Evolutionary conservation across 306 rosid genomes (phyloP), one percentile per base, ranked within the genome.

Genomic region (Bauhinia variegata): DNA sequence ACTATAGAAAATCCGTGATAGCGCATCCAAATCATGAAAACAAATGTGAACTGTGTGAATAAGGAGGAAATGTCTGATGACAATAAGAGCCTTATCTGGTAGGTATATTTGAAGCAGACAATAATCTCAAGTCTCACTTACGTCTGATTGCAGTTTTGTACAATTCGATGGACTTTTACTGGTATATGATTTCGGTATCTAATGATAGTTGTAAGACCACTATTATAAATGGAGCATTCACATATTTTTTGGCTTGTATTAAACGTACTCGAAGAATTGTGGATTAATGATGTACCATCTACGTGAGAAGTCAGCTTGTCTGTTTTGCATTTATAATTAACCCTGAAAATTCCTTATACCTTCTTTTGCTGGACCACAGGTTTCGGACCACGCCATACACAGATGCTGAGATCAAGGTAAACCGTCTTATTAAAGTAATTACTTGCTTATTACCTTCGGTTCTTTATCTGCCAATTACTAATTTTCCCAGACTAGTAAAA

Each of bases 341-440:
- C 32, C 18, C 42, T 39, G 50, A 51, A 67, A 54, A 54, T 64
- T 54, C 11, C 3, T 46, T 32, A 44, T 4, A 12, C 44, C 59
- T 58, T 68, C 68, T 56, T 75, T 72, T 56, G 11, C 15, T 71
- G 71, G 36, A 77, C 32, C 60, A 36, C 92, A 95, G 99, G 91
- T 85, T 78, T 77, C 82, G 97, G 54, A 79, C 71, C 80, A 70
- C 76, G 3, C 99, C 97, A 44, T 95, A 88, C 68, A 73, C 99
- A 28, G 97, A 90, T 19, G 87, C 84, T 46, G 97, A 95, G 84
- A 86, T 95, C 49, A 95, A 95, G 97, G 99, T 92, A 79, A 68
- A 54, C 39, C 15, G 5, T 74, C 76, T 17, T 72, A 48, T 50
- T 56, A 7, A 37, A 37, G 37, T 54, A 37, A 5, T 50, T 28